Conservation (phyloP, 1,139 yeast species). For the Sporopachydermia cereana region DNA sequence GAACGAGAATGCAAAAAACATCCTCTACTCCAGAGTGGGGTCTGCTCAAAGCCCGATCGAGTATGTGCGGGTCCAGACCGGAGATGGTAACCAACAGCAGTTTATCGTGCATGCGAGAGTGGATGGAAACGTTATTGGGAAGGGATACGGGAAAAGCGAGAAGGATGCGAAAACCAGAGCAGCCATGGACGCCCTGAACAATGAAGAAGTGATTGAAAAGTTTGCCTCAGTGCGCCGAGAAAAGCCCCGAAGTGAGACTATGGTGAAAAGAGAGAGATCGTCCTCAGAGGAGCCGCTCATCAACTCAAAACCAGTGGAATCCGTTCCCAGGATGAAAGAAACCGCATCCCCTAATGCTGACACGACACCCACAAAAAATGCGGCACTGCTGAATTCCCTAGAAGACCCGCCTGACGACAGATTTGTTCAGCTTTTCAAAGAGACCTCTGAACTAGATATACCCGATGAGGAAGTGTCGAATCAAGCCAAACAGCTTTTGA, state of each 20-base stretch:
- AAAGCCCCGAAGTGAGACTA: constrained; percentile 40
- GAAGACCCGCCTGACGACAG: neutral
- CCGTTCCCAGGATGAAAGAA: neutral
- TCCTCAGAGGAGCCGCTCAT: neutral
- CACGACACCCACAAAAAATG: neutral
- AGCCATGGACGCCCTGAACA: constrained; percentile 57
- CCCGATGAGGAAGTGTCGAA: neutral
- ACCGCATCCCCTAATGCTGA: neutral
- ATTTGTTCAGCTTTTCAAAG: neutral
- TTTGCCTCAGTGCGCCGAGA: constrained; percentile 47
- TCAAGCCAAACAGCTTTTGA: neutral
- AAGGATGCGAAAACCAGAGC: constrained; percentile 65
- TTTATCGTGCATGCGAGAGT: constrained; percentile 24
- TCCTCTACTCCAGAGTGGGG: constrained; percentile 71
- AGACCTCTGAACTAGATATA: neutral
- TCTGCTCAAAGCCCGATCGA: constrained; percentile 56
- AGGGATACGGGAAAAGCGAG: constrained; percentile 46
- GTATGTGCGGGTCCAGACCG: constrained; percentile 43
- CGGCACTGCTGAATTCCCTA: neutral
- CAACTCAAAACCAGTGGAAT: neutral
- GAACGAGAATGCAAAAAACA: constrained; percentile 57
- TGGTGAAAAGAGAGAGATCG: neutral
- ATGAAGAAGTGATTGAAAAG: constrained; percentile 49
- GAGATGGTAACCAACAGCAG: constrained; percentile 38
- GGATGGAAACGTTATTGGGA: constrained; percentile 46